Evolutionary conservation across 2,329 filamentous ascomycete species (phyloP), one percentile per base, ranked within the genome.

Genomic region (Ophiocordyceps camponoti-floridani): DNA sequence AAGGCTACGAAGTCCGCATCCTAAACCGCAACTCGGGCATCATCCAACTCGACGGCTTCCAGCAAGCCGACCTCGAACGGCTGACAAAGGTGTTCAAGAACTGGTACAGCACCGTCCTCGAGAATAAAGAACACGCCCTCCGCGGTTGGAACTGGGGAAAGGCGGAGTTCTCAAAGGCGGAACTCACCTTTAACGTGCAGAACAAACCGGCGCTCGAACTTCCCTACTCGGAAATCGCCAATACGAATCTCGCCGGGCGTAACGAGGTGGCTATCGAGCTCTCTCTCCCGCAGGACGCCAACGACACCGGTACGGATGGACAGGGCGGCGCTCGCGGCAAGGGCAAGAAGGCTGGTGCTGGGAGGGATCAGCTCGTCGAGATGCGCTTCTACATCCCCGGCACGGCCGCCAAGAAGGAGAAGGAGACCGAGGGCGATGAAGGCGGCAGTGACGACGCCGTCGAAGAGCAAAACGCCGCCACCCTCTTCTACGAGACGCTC

Each of bases 141-240:
- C 79, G 91, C 53, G 91, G 91, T 46, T 98, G 91, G 91, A 98
- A 98, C 62, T 98, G 91, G 93, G 91, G 91, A 56, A 98, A 96
- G 66, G 85, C 86, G 51, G 91, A 98, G 56, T 94, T 98, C 60
- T 82, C 83, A 49, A 94, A 96, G 65, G 82, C 87, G 45, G 91
- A 98, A 67, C 76, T 98, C 46, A 77, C 84, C 28, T 98, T 98
- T 71, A 96, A 88, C 61, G 91, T 98, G 35, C 87, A 94, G 60
- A 98, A 95, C 63, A 79, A 87, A 54, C 91, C 91, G 3, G 85
- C 89, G 5, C 98, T 98, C 62, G 91, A 96, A 63, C 80, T 98
- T 5, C 88, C 93, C 12, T 98, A 96, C 67, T 84, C 87, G 42
- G 91, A 98, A 62, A 93, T 98, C 53, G 88, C 84, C 47, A 98